Evolutionary conservation across 768 basidiomycete genomes (phyloP), one percentile per base, ranked within the genome.

Genomic region (Lactarius hatsudake): DNA sequence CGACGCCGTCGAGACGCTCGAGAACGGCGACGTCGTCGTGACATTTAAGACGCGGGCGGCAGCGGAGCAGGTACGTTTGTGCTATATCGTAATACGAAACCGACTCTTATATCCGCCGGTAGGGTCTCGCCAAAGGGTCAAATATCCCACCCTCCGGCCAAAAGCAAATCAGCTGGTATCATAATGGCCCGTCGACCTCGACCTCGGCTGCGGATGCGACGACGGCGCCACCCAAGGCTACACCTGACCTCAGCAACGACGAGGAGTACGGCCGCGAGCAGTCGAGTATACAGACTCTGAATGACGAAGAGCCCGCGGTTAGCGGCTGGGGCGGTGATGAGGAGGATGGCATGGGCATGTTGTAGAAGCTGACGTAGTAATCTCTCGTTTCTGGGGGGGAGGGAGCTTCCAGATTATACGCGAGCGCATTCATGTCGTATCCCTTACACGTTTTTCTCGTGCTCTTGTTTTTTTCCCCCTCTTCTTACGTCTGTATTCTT

Each of bases 271-370:
- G 42, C n/a, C 59, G 36, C 34, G 67, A 23, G 43, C 62, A 36
- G 15, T 18, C 56, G 42, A 15, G 8, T 2, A 23, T 53, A 12
- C 66, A 42, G 23, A 26, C 57, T 12, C 57, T 36, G 3, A 62
- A 63, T 32, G 66, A 67, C 5, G 67, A 68, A 26, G 67, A 68
- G 36, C 67, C 67, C 53, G 80, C 85, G 6, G 85, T 85, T 5
- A 87, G 83, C 71, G 88, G 89, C 28, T 91, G 90, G 89, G 90
- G 89, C 42, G 85, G 81, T 51, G 86, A 87, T 60, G 88, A 84
- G 62, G 66, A 85, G 70, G 87, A 91, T 72, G 87, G 85, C 55
- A 91, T 91, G 87, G 88, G 89, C 48, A 86, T 91, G 84, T 72
- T 86, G 43, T 79, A 69, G 76, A 38, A 62, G 38, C 26, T 42